A percentile compares a stretch with the other conserved stretches of the same genome.
These are phyloP conservation scores for Botrytis galanthina DNA, from an alignment of 2,329 filamentous ascomycete genomes.

Conservation along the genomic window DNA sequence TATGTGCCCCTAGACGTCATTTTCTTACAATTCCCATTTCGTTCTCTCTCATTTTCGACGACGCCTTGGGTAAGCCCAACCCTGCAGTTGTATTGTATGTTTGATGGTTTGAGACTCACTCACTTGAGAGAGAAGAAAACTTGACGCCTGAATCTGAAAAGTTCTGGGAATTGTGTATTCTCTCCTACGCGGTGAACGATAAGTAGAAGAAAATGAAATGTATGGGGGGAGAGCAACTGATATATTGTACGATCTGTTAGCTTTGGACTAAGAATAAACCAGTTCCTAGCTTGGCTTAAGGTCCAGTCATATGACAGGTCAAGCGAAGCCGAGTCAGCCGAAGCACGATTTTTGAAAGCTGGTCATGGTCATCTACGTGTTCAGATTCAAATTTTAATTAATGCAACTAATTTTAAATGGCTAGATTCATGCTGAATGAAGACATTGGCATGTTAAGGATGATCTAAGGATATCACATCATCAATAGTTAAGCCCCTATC, in stretches of 20 bases:
- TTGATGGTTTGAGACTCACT: background rate
- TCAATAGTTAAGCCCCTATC: background rate
- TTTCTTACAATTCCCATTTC: background rate
- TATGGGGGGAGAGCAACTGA: background rate
- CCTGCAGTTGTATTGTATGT: background rate
- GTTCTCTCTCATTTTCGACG: background rate
- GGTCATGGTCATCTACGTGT: background rate
- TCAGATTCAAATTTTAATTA: background rate
- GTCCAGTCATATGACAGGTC: background rate
- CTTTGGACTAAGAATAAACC: background rate
- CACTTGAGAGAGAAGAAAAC: background rate
- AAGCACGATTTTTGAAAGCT: background rate
- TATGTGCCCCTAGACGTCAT: background rate
- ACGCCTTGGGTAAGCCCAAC: background rate
- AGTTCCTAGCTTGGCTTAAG: background rate
- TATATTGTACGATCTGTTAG: background rate
- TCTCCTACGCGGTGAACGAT: background rate
- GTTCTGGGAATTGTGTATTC: background rate
- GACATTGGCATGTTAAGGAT: background rate
- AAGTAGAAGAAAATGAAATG: background rate
- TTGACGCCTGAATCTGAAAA: background rate
- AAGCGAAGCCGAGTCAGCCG: background rate
- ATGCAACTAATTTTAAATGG: rapidly evolving
- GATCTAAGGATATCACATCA: background rate
- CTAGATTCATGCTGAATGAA: background rate